These are phyloP conservation scores for Phytopythium cucurbitacearum DNA, from an alignment of 352 stramenopile genomes.

Conservation along the genomic window DNA sequence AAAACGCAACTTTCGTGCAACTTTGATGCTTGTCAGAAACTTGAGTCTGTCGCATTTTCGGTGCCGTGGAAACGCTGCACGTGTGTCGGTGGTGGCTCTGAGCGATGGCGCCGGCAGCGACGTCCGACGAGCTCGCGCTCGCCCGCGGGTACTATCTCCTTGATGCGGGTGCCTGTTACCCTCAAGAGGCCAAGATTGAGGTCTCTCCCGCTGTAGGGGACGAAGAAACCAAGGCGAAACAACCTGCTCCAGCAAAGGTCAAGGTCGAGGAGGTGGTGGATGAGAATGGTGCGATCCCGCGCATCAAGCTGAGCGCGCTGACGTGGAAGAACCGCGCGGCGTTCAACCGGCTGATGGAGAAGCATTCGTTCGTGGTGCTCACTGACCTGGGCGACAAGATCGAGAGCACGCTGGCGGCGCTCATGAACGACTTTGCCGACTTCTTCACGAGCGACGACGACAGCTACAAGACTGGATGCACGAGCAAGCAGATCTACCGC, in stretches of 20 bases:
- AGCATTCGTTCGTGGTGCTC: conserved; percentile 58
- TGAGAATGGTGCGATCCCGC: conserved; percentile 18
- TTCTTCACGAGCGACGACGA: conserved; percentile 44
- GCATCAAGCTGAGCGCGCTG: conserved; percentile 34
- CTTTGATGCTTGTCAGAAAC: neutral
- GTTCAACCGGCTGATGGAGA: conserved; percentile 50
- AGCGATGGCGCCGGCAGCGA: too few species aligned
- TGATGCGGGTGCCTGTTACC: too few species aligned
- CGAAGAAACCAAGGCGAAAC: neutral
- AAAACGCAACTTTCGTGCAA: neutral
- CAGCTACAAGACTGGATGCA: conserved; percentile 35
- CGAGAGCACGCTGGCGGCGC: conserved; percentile 28
- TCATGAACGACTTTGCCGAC: conserved; percentile 31
- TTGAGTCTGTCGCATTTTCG: too few species aligned
- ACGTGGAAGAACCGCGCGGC: conserved; percentile 43
- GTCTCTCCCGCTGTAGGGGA: too few species aligned
- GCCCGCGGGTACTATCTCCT: too few species aligned
- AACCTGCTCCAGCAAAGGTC: neutral
- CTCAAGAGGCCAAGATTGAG: too few species aligned
- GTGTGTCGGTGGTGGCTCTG: too few species aligned
- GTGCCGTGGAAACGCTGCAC: too few species aligned
- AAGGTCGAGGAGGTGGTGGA: neutral
- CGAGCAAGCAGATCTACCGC: conserved; percentile 49
- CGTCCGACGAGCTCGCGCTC: too few species aligned
- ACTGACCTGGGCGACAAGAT: conserved; percentile 40